Conservation (phyloP, 352 stramenopile species). For the Globisporangium apiculatum region DNA sequence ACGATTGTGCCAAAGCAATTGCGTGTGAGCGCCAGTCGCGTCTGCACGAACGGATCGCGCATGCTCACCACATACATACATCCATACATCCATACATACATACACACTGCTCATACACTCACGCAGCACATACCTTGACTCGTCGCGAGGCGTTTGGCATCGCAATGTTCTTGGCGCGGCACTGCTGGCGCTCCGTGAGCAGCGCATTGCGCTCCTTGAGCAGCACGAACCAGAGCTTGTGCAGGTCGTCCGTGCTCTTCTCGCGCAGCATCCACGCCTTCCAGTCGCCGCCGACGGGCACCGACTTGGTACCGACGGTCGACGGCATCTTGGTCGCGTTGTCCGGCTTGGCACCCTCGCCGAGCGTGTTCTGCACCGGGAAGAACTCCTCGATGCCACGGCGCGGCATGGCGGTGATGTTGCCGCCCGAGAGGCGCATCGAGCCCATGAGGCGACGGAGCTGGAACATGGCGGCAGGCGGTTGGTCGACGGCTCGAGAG, state of each 20-base stretch:
- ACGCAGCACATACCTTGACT: slow-evolving; percentile 34
- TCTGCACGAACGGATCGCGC: too few species aligned
- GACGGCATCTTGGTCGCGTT: slow-evolving; percentile 54
- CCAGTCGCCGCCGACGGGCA: slow-evolving; percentile 89
- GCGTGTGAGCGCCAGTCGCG: background rate
- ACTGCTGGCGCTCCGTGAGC: slow-evolving; percentile 89
- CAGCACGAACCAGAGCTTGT: slow-evolving; percentile 98
- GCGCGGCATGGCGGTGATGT: slow-evolving; percentile 25
- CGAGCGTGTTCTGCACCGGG: slow-evolving; percentile 39
- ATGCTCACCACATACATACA: too few species aligned
- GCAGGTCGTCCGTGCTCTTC: slow-evolving; percentile 97
- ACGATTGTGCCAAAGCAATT: background rate
- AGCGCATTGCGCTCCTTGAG: slow-evolving; percentile 98
- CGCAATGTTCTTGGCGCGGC: slow-evolving; percentile 59
- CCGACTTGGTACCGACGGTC: slow-evolving; percentile 45
- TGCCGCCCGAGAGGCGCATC: slow-evolving; percentile 35
- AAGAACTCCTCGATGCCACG: slow-evolving; percentile 75
- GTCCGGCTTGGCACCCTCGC: slow-evolving; percentile 44
- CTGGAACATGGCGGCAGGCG: slow-evolving; percentile 34
- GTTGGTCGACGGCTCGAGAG: too few species aligned
- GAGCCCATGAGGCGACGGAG: slow-evolving; percentile 62
- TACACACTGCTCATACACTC: slow-evolving; percentile 1
- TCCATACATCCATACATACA: too few species aligned
- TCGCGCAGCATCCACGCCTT: slow-evolving; percentile 93
- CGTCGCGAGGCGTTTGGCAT: slow-evolving; percentile 76